These are phyloP conservation scores for Tilletia horrida DNA, from an alignment of 1,284 basidiomycete species.

Conservation along the genomic window DNA sequence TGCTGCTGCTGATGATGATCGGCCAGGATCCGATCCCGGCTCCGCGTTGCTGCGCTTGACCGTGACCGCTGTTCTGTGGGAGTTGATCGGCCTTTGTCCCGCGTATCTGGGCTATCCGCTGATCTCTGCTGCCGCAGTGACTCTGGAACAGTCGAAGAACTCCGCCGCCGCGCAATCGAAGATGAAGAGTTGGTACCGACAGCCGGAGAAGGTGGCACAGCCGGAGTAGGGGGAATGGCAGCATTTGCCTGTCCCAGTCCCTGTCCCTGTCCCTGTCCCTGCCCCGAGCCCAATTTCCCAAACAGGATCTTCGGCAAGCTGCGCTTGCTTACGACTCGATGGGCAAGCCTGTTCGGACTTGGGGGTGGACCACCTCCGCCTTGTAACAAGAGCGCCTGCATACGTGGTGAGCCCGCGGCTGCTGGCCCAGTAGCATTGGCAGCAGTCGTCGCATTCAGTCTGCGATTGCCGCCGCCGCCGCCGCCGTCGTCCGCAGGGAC, in stretches of 20 bases:
- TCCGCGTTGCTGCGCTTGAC: not conserved
- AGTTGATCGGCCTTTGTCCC: no score
- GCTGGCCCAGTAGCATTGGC: conserved; percentile 25
- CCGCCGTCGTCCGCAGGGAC: conserved; percentile 36
- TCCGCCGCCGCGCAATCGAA: no score
- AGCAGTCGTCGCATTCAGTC: conserved; percentile 32
- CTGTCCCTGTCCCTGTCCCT: not conserved
- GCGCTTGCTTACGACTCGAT: conserved; percentile 32
- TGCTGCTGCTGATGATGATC: not conserved
- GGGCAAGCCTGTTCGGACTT: conserved; percentile 28
- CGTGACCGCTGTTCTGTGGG: not conserved
- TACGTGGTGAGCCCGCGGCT: not conserved
- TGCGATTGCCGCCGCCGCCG: not conserved
- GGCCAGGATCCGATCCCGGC: not conserved
- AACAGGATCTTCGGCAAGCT: conserved; percentile 38
- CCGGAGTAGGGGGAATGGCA: no score
- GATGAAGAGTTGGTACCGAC: no score
- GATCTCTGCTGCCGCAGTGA: no score
- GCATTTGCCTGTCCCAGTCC: not conserved
- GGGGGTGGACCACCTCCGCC: conserved; percentile 16
- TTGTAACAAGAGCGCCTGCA: conserved; percentile 2
- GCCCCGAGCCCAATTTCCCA: conserved; percentile 23
- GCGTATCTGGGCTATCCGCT: no score
- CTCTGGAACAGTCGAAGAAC: no score
- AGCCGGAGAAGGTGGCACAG: no score